Percentiles rank a stretch among this genome's conserved stretches.
phyloP scores from a whole-genome alignment of 352 stramenopile genomes.

The Phytophthora pistaciae region DNA sequence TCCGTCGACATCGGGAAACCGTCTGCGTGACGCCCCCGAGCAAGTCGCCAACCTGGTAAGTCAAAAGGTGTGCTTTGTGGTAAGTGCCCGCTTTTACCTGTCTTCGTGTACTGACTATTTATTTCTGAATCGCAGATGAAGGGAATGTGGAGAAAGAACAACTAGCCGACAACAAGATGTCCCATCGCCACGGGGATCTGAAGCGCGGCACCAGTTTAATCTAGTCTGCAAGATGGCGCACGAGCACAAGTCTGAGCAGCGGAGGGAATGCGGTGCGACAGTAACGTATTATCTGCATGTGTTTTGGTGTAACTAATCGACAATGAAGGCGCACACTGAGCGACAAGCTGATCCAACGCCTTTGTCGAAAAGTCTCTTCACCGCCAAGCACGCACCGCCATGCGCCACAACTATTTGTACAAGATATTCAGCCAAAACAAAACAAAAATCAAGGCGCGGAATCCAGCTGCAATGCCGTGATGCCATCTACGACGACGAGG shows the following conservation, averaged over 20 bases:
- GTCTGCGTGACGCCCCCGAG: constrained; percentile 52
- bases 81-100: not conserved
- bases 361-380: constrained; percentile 32
- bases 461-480: constrained; percentile 21
- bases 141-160: constrained; percentile 85
- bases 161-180: constrained; percentile 47
- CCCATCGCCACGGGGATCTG: constrained; percentile 13
- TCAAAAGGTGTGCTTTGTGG: constrained; percentile 21
- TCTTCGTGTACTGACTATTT: constrained; percentile 14
- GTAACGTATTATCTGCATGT: constrained; percentile 60
- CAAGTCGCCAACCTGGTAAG: constrained; percentile 64
- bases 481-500: constrained; percentile 13
- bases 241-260: constrained; percentile 32
- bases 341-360: constrained; percentile 20
- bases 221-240: constrained; percentile 42
- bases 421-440: constrained; percentile 52
- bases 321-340: constrained; percentile 38
- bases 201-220: constrained; percentile 35
- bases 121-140: constrained; percentile 59
- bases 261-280: constrained; percentile 44
- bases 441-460: constrained; percentile 38
- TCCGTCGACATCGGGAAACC: constrained; percentile 28
- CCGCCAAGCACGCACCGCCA: constrained; percentile 31
- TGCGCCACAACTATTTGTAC: constrained; percentile 49
- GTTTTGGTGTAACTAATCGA: constrained; percentile 46